Base-by-base conservation (phyloP, 306 rosid genomes). In the Corylus avellana region DNA sequence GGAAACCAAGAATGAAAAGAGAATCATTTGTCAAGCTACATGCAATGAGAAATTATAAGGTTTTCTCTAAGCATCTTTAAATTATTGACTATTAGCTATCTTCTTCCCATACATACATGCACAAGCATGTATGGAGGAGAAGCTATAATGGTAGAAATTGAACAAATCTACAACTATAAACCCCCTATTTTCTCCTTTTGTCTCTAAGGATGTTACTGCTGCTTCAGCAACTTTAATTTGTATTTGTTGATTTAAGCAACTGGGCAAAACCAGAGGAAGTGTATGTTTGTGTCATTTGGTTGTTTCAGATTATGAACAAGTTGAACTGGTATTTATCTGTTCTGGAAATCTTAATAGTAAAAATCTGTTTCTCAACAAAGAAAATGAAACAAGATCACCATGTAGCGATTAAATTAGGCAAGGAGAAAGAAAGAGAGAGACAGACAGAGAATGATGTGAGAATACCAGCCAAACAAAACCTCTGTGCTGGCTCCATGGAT, bases 391-490 rank as follows among this genome's bases (percentile, higher is more conserved):
- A 75, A 57, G 56, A 78, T 75, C 72, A 25, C 39, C 71, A 54
- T 20, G n/a, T 20, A 48, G 75, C 27, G 22, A 44, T 49, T 55
- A 70, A 47, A 62, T n/a, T 53, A 74, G n/a, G 39, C 61, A 80
- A 56, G 61, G 61, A 42, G 61, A 20, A n/a, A 20, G 59, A 69
- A 27, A 11, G 50, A 70, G 29, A 70, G 22, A 68, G n/a, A 75
- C 54, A 56, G 14, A 49, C 53, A 74, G 63, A 75, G 25, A 75
- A 75, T 69, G 67, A n/a, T 37, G 39, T 25, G 84, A 75, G 46
- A 70, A 58, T 90, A 94, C 98, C 97, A 94, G 97, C 98, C 98
- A 94, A 81, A 92, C 97, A 73, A 95, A 86, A 88, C 84, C 39
- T 80, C 75, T 82, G 84, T 89, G 90, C 79, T 87, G 82, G 77